Conservation (phyloP, 768 basidiomycete genomes). For the Galerina marginata region DNA sequence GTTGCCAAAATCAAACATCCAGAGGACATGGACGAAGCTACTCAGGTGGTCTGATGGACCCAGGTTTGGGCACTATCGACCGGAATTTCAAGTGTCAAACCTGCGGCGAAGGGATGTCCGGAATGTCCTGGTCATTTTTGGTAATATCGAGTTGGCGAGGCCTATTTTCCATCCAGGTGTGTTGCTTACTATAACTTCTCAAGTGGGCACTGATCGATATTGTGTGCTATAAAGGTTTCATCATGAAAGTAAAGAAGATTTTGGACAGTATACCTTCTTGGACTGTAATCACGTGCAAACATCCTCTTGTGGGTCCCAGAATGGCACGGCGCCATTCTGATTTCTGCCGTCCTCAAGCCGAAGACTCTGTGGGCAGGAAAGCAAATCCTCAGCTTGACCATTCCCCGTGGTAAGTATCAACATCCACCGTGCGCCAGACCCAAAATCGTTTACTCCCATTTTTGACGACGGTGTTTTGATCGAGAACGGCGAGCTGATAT, state of each 20-base stretch:
- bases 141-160: conserved; percentile 94
- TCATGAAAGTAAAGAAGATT: conserved; percentile 99
- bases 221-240: conserved; percentile 64
- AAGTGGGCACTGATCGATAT: conserved; percentile 1
- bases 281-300: conserved; percentile 96
- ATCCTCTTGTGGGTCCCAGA: conserved; percentile 97
- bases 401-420: conserved; percentile 94
- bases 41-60: conserved; percentile 97
- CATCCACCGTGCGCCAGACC: conserved; percentile 80
- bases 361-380: conserved; percentile 99
- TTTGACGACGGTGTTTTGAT: conserved; percentile 95
- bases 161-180: conserved; percentile 97
- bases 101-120: conserved; percentile 79
- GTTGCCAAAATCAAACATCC: conserved; percentile 99
- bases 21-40: conserved; percentile 97
- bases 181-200: conserved; percentile 30
- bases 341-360: conserved; percentile 93
- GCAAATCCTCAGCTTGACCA: conserved; percentile 89
- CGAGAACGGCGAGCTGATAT: conserved; percentile 95
- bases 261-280: conserved; percentile 89
- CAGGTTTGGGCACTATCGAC: conserved; percentile 97
- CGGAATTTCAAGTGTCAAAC: conserved; percentile 88
- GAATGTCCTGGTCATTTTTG: conserved; percentile 99
- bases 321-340: conserved; percentile 94
- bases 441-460: conserved; percentile 78